Evolutionary conservation across 441 rosid species (phyloP).

Genomic region (Gossypium davidsonii): DNA sequence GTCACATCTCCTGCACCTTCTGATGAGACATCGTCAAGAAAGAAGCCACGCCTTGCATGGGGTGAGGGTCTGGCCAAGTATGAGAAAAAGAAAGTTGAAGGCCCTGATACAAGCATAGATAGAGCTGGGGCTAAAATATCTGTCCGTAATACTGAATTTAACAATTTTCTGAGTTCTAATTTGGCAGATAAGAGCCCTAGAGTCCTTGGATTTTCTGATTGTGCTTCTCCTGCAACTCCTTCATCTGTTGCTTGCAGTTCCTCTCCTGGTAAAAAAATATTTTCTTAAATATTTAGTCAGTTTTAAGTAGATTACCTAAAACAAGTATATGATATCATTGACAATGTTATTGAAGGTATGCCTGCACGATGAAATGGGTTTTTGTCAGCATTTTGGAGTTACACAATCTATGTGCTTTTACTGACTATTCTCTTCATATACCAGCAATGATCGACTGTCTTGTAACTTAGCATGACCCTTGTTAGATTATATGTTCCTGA

Average conservation of each 20-base stretch:
- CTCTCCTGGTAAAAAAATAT: conserved; percentile 55
- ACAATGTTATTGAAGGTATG: background rate
- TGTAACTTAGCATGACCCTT: background rate
- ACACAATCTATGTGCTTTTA: background rate
- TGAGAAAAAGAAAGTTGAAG: conserved; percentile 92
- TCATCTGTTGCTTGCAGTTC: conserved; percentile 91
- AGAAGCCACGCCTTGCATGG: conserved; percentile 97
- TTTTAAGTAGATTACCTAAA: background rate
- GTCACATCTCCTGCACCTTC: conserved; percentile 41
- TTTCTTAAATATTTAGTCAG: background rate
- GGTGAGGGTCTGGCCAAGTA: conserved; percentile 98
- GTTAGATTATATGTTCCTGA: background rate
- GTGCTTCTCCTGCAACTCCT: conserved; percentile 92
- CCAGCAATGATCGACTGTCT: background rate
- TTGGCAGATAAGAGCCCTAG: conserved; percentile 65
- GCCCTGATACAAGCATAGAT: conserved; percentile 39
- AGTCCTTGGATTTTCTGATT: conserved; percentile 43
- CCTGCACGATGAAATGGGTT: background rate
- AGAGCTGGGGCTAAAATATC: conserved; percentile 39
- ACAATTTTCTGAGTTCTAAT: conserved; percentile 40
- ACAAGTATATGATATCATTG: background rate
- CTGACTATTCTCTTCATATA: background rate
- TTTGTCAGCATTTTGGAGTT: background rate
- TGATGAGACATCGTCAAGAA: conserved; percentile 67
- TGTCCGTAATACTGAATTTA: conserved; percentile 35